phyloP scores from a whole-genome alignment of 495 filamentous ascomycete species.

The Massariosphaeria phaeospora region DNA sequence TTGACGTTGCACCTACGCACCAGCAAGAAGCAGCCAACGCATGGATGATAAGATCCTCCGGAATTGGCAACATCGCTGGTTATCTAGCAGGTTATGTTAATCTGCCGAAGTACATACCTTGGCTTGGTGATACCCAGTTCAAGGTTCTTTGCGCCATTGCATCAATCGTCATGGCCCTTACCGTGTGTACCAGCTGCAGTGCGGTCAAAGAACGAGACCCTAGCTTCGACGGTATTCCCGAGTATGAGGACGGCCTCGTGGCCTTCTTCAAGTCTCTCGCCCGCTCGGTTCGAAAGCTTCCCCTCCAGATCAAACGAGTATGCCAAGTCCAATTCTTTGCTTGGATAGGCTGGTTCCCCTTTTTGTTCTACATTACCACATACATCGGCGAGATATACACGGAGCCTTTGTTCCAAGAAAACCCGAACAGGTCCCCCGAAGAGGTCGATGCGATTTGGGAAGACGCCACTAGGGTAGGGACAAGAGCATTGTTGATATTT shows the following conservation, averaged over 20 bases:
- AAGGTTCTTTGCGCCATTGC: slow-evolving; percentile 82
- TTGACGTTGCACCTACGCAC: slow-evolving; percentile 82
- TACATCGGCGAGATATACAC: slow-evolving; percentile 88
- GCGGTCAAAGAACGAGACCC: slow-evolving; percentile 75
- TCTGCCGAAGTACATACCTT: slow-evolving; percentile 64
- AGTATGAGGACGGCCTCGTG: slow-evolving; percentile 54
- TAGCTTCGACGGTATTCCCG: slow-evolving; percentile 57
- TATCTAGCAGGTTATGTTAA: slow-evolving; percentile 78
- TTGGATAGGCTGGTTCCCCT: slow-evolving; percentile 94
- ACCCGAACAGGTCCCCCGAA: slow-evolving; percentile 67
- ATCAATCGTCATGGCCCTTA: slow-evolving; percentile 60
- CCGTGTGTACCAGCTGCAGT: slow-evolving; percentile 60
- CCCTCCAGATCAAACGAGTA: slow-evolving; percentile 72
- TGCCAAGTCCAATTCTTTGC: slow-evolving; percentile 84
- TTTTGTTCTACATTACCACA: slow-evolving; percentile 87
- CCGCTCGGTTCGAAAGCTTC: slow-evolving; percentile 66
- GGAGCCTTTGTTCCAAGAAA: slow-evolving; percentile 67
- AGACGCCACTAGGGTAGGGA: slow-evolving; percentile 72
- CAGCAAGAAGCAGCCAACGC: slow-evolving; percentile 87
- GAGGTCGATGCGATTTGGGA: slow-evolving; percentile 77
- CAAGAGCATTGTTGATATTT: slow-evolving; percentile 81
- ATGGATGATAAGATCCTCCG: slow-evolving; percentile 75
- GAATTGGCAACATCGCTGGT: slow-evolving; percentile 80
- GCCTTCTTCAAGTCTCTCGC: slow-evolving; percentile 75
- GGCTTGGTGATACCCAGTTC: slow-evolving; percentile 80